Evolutionary conservation across 108 stramenopile genomes (phyloP).

Genomic region (Stephanodiscus triporus): DNA sequence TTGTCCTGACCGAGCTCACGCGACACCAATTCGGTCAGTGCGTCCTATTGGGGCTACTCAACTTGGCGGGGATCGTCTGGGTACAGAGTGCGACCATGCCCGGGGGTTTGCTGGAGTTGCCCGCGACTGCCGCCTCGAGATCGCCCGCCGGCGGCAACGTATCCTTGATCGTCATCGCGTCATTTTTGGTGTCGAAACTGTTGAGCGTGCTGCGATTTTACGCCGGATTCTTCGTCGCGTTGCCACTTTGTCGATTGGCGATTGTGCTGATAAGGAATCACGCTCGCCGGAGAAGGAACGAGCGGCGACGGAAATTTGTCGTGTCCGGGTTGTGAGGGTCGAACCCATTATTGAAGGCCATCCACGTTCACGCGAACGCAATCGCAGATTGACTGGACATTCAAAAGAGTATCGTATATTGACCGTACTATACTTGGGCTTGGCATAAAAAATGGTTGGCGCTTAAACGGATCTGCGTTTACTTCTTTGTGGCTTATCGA

Average conservation of each 20-base stretch:
- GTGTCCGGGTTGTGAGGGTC: not conserved
- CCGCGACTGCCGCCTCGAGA: slow-evolving; percentile 11
- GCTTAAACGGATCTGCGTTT: too few species aligned
- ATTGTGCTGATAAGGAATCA: slow-evolving; percentile 43
- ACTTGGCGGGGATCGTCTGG: slow-evolving; percentile 78
- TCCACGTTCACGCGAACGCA: too few species aligned
- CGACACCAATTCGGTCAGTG: slow-evolving; percentile 68
- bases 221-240: slow-evolving; percentile 63
- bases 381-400: too few species aligned
- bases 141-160: not conserved
- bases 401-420: too few species aligned
- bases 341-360: too few species aligned
- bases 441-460: too few species aligned
- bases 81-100: slow-evolving; percentile 58
- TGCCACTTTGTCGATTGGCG: slow-evolving; percentile 55
- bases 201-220: slow-evolving; percentile 67
- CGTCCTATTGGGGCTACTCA: slow-evolving; percentile 61
- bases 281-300: slow-evolving; percentile 29
- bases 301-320: slow-evolving; percentile 27
- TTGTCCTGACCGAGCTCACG: slow-evolving; percentile 60
- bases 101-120: slow-evolving; percentile 60
- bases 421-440: too few species aligned
- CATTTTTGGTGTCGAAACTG: slow-evolving; percentile 22
- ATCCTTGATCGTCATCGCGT: slow-evolving; percentile 22
- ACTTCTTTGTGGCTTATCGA: too few species aligned